phyloP scores from a whole-genome alignment of 768 basidiomycete genomes.

The Ephemerocybe angulata region DNA sequence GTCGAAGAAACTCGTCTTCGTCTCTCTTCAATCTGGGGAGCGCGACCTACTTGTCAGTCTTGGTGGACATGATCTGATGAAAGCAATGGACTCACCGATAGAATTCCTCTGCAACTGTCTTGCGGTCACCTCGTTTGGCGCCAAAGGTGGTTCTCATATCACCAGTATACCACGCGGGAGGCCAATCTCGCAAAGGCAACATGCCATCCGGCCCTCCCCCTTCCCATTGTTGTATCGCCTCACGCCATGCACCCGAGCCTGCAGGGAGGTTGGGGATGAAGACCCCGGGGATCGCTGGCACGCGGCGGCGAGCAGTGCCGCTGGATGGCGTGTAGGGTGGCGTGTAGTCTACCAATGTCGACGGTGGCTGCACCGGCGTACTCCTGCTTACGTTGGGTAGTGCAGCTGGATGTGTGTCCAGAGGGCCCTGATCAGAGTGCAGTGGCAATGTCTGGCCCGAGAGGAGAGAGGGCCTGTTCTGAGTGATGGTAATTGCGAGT shows the following conservation, averaged over 20 bases:
- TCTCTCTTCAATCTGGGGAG: conserved; percentile 11
- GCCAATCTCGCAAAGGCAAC: conserved; percentile 30
- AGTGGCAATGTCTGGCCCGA: too few species aligned
- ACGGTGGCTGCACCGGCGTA: too few species aligned
- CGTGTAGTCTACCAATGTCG: too few species aligned
- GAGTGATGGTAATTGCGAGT: too few species aligned
- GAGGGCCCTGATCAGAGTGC: too few species aligned
- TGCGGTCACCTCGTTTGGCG: conserved; percentile 15
- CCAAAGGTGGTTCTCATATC: conserved; percentile 15
- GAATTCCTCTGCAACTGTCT: conserved; percentile 21
- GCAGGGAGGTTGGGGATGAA: conserved; percentile 18
- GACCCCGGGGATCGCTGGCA: too few species aligned
- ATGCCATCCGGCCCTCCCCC: conserved; percentile 17
- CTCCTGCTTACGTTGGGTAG: too few species aligned
- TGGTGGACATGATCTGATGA: not conserved
- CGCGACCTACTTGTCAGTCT: not conserved
- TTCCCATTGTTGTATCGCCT: conserved; percentile 26
- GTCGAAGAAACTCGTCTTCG: conserved; percentile 9
- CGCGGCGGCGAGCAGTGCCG: too few species aligned
- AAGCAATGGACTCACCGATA: conserved; percentile 15
- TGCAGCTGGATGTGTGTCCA: too few species aligned
- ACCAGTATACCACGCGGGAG: conserved; percentile 21
- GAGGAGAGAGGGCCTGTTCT: too few species aligned
- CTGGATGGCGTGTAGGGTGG: too few species aligned
- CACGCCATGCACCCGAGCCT: conserved; percentile 19